These are phyloP conservation scores for Aureobasidium leucospermi DNA, from an alignment of 2,329 filamentous ascomycete genomes.

Conservation along the genomic window DNA sequence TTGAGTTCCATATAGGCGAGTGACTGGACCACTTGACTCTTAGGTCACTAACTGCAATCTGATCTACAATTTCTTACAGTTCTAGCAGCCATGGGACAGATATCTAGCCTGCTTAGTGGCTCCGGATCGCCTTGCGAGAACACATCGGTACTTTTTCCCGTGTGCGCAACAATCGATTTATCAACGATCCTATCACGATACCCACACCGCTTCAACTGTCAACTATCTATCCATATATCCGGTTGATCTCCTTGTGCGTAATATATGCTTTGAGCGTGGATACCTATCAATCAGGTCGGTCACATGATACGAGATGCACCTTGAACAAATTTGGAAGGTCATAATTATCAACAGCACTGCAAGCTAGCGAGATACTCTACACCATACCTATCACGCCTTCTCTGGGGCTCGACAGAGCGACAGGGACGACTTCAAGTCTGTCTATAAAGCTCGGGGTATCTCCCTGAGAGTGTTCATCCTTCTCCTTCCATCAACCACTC, in stretches of 20 bases:
- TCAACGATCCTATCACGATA: not conserved
- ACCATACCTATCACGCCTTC: not conserved
- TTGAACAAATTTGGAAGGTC: slow-evolving; percentile 6
- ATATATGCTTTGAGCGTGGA: not conserved
- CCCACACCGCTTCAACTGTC: not conserved
- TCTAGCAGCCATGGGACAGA: not conserved
- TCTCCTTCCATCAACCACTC: not conserved
- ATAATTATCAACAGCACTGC: not conserved
- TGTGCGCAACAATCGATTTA: not conserved
- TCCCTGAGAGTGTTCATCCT: not conserved
- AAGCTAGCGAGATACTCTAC: not conserved
- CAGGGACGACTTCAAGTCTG: not conserved
- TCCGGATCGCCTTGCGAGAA: too few relatives aligned
- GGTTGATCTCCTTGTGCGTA: not conserved
- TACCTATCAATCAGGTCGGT: not conserved
- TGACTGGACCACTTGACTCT: not conserved
- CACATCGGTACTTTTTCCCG: not conserved
- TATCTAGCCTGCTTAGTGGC: not conserved
- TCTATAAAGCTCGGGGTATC: not conserved
- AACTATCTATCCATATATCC: not conserved
- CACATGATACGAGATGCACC: not conserved
- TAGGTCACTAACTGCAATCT: not conserved
- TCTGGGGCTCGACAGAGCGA: too few relatives aligned
- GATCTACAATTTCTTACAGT: not conserved
- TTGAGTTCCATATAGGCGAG: not conserved